A percentile compares a stretch with the other conserved stretches of the same genome.
Conservation (phyloP, 78 protist genomes). For the Monosiga brevicollis region DNA sequence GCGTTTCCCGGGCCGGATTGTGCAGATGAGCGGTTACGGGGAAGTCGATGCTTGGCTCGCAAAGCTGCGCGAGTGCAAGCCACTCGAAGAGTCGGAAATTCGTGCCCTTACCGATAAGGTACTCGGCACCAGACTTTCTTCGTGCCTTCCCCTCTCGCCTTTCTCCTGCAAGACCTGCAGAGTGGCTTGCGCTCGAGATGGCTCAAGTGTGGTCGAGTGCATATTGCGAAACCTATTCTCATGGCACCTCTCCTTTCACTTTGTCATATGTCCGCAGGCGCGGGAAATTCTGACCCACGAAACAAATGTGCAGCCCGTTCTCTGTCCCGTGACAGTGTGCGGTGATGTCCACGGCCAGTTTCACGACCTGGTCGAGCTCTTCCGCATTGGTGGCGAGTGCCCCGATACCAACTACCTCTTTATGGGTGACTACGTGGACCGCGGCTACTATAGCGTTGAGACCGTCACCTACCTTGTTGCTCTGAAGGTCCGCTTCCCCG, state of each 20-base stretch:
- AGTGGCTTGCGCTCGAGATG: too few relatives aligned
- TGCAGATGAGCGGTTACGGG: too few relatives aligned
- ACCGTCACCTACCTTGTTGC: constrained; percentile 82
- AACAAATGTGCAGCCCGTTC: constrained; percentile 87
- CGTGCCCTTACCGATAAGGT: neutral
- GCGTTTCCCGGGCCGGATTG: too few relatives aligned
- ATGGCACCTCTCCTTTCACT: neutral
- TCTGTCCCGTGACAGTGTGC: constrained; percentile 91
- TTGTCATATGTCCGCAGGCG: constrained; percentile 23
- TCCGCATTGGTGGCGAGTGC: constrained; percentile 42
- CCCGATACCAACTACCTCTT: constrained; percentile 91
- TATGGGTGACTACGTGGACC: constrained; percentile 98
- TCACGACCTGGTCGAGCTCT: constrained; percentile 85
- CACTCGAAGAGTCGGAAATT: neutral
- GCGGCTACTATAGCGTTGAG: constrained; percentile 94
- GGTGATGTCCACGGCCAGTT: constrained; percentile 99
- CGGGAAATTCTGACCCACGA: constrained; percentile 85
- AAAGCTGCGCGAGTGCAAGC: neutral
- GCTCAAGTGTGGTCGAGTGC: too few relatives aligned
- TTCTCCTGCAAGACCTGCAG: too few relatives aligned
- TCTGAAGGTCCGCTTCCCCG: constrained; percentile 74
- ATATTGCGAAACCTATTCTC: too few relatives aligned
- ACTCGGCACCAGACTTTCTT: too few relatives aligned
- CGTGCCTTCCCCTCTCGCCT: too few relatives aligned
- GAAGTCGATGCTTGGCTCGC: neutral